Conservation (phyloP, 306 rosid species). For the Malus fusca region DNA sequence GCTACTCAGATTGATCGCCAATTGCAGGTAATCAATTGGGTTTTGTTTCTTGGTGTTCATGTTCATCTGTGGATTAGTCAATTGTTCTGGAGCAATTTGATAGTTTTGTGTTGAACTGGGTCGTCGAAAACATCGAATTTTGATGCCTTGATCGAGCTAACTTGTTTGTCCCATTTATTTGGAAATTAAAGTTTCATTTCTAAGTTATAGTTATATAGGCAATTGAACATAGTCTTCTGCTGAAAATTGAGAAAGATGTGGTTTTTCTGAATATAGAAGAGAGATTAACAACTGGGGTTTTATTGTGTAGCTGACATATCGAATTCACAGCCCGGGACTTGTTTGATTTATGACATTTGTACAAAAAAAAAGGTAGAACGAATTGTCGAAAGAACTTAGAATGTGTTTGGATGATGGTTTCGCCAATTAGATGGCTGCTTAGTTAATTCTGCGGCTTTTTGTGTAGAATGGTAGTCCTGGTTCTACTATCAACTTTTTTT, state of each 20-base stretch:
- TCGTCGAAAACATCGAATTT: not conserved
- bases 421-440: not conserved
- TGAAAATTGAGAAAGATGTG: not conserved
- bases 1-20: slow-evolving; percentile 61
- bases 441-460: not conserved
- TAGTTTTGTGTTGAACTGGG: not conserved
- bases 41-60: not conserved
- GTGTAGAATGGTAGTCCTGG: not conserved
- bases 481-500: not conserved
- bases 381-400: not conserved
- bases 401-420: not conserved
- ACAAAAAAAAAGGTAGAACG: not conserved
- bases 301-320: not conserved
- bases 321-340: not conserved
- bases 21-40: slow-evolving; percentile 60
- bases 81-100: not conserved
- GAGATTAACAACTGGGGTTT: not conserved
- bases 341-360: not conserved
- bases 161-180: not conserved
- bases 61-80: not conserved
- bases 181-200: not conserved
- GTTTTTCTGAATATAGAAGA: not conserved
- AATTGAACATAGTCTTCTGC: not conserved
- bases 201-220: too few species aligned
- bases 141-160: not conserved